phyloP scores from a whole-genome alignment of 2,329 filamentous ascomycete species.

The Chrysoporthe deuterocubensis region DNA sequence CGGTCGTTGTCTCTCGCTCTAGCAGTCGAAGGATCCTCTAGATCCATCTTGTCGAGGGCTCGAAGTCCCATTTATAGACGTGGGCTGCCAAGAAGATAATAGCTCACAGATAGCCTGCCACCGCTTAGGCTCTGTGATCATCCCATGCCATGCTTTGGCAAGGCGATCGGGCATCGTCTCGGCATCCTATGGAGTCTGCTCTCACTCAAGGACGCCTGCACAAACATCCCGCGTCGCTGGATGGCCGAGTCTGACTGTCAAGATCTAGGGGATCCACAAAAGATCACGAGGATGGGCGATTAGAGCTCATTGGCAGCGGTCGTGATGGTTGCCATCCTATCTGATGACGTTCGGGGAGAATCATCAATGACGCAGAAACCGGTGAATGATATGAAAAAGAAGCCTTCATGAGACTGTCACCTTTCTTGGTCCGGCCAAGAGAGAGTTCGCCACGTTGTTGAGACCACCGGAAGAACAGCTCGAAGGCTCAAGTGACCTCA shows the following conservation, averaged over 20 bases:
- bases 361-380: conserved; percentile 12
- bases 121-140: not conserved
- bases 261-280: conserved; percentile 1
- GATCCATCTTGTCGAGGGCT: conserved; percentile 1
- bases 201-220: not conserved
- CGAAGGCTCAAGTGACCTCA: conserved; percentile 18
- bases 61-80: conserved; percentile 23
- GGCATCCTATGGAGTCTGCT: not conserved
- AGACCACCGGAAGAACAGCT: conserved; percentile 11
- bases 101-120: not conserved
- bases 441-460: conserved; percentile 5
- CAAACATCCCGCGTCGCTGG: conserved; percentile 15
- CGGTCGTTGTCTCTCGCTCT: not conserved
- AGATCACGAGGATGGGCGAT: conserved; percentile 17
- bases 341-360: conserved; percentile 9
- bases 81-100: not conserved
- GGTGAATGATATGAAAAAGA: conserved; percentile 14
- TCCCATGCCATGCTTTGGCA: not conserved
- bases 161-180: conserved; percentile 9
- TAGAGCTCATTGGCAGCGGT: conserved; percentile 22
- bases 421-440: conserved; percentile 16
- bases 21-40: too few relatives aligned
- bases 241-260: conserved; percentile 11
- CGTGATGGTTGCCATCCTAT: conserved; percentile 22
- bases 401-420: conserved; percentile 20